A percentile compares a stretch with the other conserved stretches of the same genome.
Conservation (phyloP, 1,139 yeast genomes). For the Candida tetrigidarum region DNA sequence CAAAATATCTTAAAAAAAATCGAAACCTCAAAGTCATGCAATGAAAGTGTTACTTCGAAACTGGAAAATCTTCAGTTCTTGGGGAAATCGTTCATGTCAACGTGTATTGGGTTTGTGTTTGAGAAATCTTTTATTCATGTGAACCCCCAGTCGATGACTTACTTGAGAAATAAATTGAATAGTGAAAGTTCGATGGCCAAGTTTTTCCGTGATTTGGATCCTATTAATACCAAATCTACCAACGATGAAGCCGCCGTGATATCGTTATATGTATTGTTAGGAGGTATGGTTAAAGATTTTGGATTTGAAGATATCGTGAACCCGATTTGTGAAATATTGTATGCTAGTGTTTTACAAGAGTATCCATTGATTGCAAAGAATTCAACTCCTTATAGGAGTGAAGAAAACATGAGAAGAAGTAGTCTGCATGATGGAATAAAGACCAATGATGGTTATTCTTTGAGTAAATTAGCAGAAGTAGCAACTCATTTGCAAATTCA, state of each 20-base stretch:
- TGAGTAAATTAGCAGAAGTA: conserved; percentile 38
- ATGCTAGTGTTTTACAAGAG: conserved; percentile 62
- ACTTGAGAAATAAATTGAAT: conserved; percentile 56
- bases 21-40: conserved; percentile 69
- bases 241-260: conserved; percentile 53
- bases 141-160: conserved; percentile 51
- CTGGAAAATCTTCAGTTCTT: conserved; percentile 54
- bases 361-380: conserved; percentile 62
- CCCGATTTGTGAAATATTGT: conserved; percentile 70
- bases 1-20: conserved; percentile 43
- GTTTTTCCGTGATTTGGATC: conserved; percentile 55
- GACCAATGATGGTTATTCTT: conserved; percentile 9
- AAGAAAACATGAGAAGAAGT: conserved; percentile 15
- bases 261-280: conserved; percentile 61
- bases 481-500: conserved; percentile 38
- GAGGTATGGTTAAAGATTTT: conserved; percentile 76
- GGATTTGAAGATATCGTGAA: conserved; percentile 71
- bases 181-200: conserved; percentile 48
- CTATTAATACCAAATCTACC: conserved; percentile 28
- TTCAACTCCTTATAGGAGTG: conserved; percentile 33
- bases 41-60: conserved; percentile 49
- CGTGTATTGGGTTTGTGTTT: conserved; percentile 62
- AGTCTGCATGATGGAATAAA: neutral
- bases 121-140: conserved; percentile 50
- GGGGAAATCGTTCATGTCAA: conserved; percentile 58